Conservation (phyloP, 2,329 filamentous ascomycete species). For the Dactylellina haptotyla region DNA sequence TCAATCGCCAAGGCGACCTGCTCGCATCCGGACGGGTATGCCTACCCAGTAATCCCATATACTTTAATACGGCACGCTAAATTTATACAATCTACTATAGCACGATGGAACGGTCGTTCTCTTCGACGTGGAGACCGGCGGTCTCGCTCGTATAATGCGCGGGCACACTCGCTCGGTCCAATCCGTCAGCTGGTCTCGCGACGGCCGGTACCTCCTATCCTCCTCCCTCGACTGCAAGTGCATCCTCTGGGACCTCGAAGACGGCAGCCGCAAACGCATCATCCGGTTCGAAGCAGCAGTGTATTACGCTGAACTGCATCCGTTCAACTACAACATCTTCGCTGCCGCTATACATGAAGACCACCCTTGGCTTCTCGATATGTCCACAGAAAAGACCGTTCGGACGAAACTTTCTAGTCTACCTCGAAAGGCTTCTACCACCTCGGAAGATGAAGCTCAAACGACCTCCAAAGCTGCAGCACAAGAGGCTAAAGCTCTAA, state of each 20-base stretch:
- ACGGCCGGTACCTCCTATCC: slow-evolving; percentile 89
- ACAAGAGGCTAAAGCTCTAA: slow-evolving; percentile 93
- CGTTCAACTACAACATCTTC: slow-evolving; percentile 84
- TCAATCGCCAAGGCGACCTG: slow-evolving; percentile 93
- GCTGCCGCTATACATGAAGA: slow-evolving; percentile 94
- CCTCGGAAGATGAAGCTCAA: slow-evolving; percentile 69
- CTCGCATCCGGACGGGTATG: slow-evolving; percentile 87
- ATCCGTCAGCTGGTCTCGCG: slow-evolving; percentile 89
- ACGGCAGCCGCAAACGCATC: slow-evolving; percentile 77
- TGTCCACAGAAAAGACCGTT: slow-evolving; percentile 63
- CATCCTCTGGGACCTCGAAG: slow-evolving; percentile 89
- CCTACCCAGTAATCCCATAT: slow-evolving; percentile 34
- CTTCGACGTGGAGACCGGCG: slow-evolving; percentile 97
- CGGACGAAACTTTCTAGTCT: slow-evolving; percentile 61
- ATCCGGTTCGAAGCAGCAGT: slow-evolving; percentile 92
- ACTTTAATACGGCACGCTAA: background rate
- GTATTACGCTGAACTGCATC: slow-evolving; percentile 95
- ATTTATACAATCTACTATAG: slow-evolving; percentile 60
- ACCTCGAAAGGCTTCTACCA: slow-evolving; percentile 75
- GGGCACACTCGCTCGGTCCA: slow-evolving; percentile 95
- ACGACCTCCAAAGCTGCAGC: slow-evolving; percentile 84
- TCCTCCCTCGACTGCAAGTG: slow-evolving; percentile 97
- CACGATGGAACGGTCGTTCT: slow-evolving; percentile 92
- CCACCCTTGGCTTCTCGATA: slow-evolving; percentile 86
- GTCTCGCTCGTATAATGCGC: slow-evolving; percentile 90